Conservation (phyloP, 2,329 filamentous ascomycete species). For the Aspergillus versicolor region DNA sequence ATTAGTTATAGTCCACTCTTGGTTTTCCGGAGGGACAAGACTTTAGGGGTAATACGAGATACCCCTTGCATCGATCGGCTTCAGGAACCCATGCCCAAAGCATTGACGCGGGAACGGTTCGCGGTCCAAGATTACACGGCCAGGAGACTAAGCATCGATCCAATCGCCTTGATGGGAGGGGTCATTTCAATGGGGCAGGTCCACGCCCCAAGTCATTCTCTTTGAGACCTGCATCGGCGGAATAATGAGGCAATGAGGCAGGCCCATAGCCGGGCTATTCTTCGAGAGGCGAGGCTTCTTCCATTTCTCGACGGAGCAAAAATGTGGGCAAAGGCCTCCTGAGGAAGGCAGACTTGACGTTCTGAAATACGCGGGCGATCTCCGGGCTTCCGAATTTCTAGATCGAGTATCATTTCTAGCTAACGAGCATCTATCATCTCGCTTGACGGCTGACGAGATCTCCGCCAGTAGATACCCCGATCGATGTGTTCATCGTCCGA, state of each 20-base stretch:
- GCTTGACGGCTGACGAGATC: constrained; percentile 3
- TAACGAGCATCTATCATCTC: not conserved
- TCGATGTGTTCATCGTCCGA: constrained; percentile 8
- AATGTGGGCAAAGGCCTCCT: not conserved
- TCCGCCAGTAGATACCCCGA: constrained; percentile 10
- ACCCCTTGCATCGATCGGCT: constrained; percentile 8
- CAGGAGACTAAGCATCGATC: not conserved
- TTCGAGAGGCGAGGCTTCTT: not conserved
- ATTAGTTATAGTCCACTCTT: not conserved
- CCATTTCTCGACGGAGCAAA: not conserved
- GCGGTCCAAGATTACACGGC: constrained; percentile 7
- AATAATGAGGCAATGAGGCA: constrained; percentile 1
- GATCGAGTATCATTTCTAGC: not conserved
- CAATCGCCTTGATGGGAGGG: not conserved
- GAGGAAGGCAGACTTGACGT: not conserved
- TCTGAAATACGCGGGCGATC: not conserved
- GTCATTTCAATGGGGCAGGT: not conserved
- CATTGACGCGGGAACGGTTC: not conserved
- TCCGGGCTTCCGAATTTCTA: not conserved
- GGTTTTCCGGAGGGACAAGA: not conserved
- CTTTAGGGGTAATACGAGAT: not conserved
- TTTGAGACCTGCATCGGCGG: not conserved
- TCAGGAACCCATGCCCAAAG: constrained; percentile 3
- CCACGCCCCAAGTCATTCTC: not conserved
- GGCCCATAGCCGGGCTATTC: not conserved